Base-by-base conservation (phyloP, 116 monocot species). In the Trichopus zeylanicus region DNA sequence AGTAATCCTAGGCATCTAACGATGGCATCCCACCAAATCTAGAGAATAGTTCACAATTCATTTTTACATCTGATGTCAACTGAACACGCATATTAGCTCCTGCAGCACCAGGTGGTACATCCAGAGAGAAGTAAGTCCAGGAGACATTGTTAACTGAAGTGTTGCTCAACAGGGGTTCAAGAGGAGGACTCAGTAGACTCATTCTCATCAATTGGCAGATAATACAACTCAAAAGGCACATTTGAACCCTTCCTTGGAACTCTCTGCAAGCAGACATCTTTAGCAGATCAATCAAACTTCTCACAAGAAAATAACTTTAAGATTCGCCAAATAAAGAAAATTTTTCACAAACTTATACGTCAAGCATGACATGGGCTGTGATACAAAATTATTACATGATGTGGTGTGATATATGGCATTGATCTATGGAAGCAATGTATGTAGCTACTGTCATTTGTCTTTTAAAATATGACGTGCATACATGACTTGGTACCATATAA, bases 41-140 rank as follows among this genome's bases (percentile, higher is more conserved):
- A 11, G 63, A 48, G 55, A 78, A 90, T 32, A 95, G 47, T 70
- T 81, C 86, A 69, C 79, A 89, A 54, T 66, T 64, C 25, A 81
- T 7, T 67, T 57, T 66, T 62, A 19, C 57, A 18, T 81, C 70
- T 49, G 95, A 76, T 58, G 32, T 57, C 27, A 95, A 24, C 23
- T 61, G 73, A 51, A 95, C 60, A 64, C 84, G 90, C 52, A 95
- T 67, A 66, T 85, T 76, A 42, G 84, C 63, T 53, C 95, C 90
- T 34, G 84, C 75, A 51, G 84, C 78, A 76, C 90, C 87, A 52
- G 56, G 64, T 51, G 95, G 86, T 67, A 95, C 51, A 55, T 83
- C 70, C 11, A 95, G 26, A 55, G 86, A 63, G 62, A 95, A 84
- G 68, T 79, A 86, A 56, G 87, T 95, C 89, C 90, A 95, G 11